Evolutionary conservation across 2,329 filamentous ascomycete genomes (phyloP).

Genomic region (Fusarium pseudograminearum): DNA sequence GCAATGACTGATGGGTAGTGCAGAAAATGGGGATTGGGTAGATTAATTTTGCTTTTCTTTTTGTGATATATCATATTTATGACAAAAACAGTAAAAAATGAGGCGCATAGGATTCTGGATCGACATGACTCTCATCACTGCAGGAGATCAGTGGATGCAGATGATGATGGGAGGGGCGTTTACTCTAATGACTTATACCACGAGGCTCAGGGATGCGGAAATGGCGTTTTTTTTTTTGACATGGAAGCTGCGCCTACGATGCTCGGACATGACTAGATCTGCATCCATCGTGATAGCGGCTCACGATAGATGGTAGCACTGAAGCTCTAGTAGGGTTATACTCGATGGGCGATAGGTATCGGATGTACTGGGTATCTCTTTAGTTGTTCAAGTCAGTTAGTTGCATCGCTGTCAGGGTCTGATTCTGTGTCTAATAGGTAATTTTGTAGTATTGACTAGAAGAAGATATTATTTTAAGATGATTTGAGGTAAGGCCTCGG

Average conservation of each 20-base stretch:
- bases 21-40: background rate
- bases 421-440: background rate
- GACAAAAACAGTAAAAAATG: background rate
- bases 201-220: background rate
- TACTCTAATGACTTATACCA: background rate
- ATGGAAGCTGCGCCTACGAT: background rate
- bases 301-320: background rate
- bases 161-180: background rate
- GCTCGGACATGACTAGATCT: background rate
- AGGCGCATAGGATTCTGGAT: background rate
- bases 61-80: background rate
- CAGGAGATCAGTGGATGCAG: slow-evolving; percentile 1
- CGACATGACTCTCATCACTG: slow-evolving; percentile 1
- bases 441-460: background rate
- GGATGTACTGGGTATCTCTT: background rate
- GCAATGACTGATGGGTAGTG: background rate
- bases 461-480: slow-evolving; percentile 8
- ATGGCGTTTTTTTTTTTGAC: background rate
- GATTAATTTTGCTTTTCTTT: background rate
- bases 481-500: background rate
- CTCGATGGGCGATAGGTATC: background rate
- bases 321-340: too few relatives aligned
- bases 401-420: background rate
- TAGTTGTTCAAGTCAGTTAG: too few relatives aligned
- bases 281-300: background rate